Evolutionary conservation across 257 asterid genomes (phyloP).

Genomic region (Cordia subcordata): DNA sequence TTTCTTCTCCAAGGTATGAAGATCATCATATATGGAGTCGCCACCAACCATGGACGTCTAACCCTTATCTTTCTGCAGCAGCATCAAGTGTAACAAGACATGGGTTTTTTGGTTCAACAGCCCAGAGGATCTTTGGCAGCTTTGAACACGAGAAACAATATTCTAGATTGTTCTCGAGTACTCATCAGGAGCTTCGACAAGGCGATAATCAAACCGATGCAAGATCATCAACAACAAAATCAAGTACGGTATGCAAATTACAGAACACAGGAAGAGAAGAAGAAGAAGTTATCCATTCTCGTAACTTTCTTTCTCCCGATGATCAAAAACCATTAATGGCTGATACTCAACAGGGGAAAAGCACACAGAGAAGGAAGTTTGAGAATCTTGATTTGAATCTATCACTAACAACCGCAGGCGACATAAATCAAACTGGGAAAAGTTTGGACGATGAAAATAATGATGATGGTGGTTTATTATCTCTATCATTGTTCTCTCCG

Average conservation of each 20-base stretch:
- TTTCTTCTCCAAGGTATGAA: constrained; percentile 30
- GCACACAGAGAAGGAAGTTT: constrained; percentile 41
- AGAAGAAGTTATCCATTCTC: constrained; percentile 11
- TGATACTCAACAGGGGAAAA: constrained; percentile 7
- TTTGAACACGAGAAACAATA: constrained; percentile 11
- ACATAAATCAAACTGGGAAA: constrained; percentile 1
- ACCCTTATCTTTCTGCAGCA: constrained; percentile 28
- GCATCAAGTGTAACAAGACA: constrained; percentile 20
- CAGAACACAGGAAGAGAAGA: constrained; percentile 23
- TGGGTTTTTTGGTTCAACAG: constrained; percentile 23
- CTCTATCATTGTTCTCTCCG: constrained; percentile 61
- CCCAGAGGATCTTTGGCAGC: constrained; percentile 23
- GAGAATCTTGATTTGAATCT: constrained; percentile 58
- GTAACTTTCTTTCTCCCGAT: constrained; percentile 3
- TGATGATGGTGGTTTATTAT: constrained; percentile 34
- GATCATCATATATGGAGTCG: constrained; percentile 39
- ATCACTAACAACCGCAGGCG: constrained; percentile 37
- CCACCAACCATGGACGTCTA: constrained; percentile 32
- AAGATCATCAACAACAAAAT: constrained; percentile 15
- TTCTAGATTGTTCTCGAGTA: constrained; percentile 12
- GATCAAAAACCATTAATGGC: not conserved
- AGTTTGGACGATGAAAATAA: constrained; percentile 21
- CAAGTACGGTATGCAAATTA: constrained; percentile 5
- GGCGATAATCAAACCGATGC: constrained; percentile 15
- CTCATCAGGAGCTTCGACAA: constrained; percentile 31